These are phyloP conservation scores for Elymus sibiricus DNA, from an alignment of 176 grass and related monocot genomes.

Conservation along the genomic window DNA sequence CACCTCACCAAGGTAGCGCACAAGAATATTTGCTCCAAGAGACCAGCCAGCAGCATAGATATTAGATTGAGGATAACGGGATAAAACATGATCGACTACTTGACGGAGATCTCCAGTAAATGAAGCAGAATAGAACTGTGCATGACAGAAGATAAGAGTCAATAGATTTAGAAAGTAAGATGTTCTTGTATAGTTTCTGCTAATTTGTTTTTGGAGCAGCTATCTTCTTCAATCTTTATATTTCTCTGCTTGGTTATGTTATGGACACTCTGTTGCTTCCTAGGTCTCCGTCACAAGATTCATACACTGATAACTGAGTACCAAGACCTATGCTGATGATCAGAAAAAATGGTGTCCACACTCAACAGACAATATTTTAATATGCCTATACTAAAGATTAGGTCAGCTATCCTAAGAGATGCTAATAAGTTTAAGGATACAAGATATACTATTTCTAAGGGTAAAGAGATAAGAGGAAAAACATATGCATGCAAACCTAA, in stretches of 20 bases:
- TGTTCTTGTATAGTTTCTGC: neutral
- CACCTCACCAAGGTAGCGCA: slow-evolving; percentile 91
- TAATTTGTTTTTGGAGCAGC: neutral
- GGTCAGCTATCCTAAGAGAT: neutral
- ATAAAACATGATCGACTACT: slow-evolving; percentile 61
- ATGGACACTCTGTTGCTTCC: neutral
- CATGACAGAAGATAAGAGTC: slow-evolving; percentile 24
- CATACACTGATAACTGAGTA: neutral
- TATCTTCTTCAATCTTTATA: neutral
- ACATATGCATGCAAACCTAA: neutral
- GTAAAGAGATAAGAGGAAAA: neutral
- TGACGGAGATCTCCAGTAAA: slow-evolving; percentile 88
- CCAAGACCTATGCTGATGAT: neutral
- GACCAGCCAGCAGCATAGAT: slow-evolving; percentile 91
- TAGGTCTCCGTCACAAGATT: slow-evolving; percentile 7
- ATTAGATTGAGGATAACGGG: slow-evolving; percentile 59
- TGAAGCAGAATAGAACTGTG: slow-evolving; percentile 92
- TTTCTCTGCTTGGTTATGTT: neutral
- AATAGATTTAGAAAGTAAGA: slow-evolving; percentile 2
- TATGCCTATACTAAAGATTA: neutral
- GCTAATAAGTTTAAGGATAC: neutral
- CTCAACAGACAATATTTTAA: neutral
- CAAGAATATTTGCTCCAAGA: slow-evolving; percentile 99
- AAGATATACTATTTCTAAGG: neutral
- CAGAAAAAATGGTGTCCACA: neutral